Evolutionary conservation across 202 grass and related monocot genomes (phyloP), one percentile per base, ranked within the genome.

Genomic region (Panicum hallii): DNA sequence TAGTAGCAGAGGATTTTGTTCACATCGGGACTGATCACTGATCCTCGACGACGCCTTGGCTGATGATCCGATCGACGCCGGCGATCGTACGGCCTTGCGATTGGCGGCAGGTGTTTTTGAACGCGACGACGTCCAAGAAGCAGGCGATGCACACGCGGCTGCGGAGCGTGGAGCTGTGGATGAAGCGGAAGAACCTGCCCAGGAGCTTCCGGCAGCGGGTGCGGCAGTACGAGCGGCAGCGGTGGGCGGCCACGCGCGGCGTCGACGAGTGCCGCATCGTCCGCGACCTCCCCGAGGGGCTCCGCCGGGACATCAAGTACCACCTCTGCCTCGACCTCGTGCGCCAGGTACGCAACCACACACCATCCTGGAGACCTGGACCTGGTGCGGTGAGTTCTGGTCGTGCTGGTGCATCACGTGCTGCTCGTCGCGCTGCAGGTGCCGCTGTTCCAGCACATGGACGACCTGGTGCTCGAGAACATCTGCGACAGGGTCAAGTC

Each of bases 71-170:
- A 38, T 40, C 50, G 50, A 48, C 5, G 16, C 23, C 41, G 2
- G 16, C 23, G 66, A 45, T 45, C 50, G 8, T 47, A 49, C 12
- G 12, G 2, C 13, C 7, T 8, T 19, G 16, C 15, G 61, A 38
- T 19, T 15, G 32, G 15, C 36, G 11, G 38, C 74, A 96, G 91
- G 94, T 97, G 81, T 97, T 97, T 75, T 81, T 97, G 88, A 89
- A 94, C 87, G 89, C 94, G 62, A 97, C 94, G 67, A 94, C 91
- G n/a, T 97, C 94, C 0, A 97, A 90, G 91, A 97, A 97, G 88
- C 94, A 97, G 75, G 90, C 90, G 3, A 89, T 97, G 94, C 87
- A 94, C 85, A 83, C 93, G 68, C 91, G 86, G 67, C 79, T 97
- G 83, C 79, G 94, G 42, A 72, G 86, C 50, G 80, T 94, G 13